A percentile compares a stretch with the other conserved stretches of the same genome.
Evolutionary conservation across 495 filamentous ascomycete genomes (phyloP).

Genomic region (Evernia prunastri): DNA sequence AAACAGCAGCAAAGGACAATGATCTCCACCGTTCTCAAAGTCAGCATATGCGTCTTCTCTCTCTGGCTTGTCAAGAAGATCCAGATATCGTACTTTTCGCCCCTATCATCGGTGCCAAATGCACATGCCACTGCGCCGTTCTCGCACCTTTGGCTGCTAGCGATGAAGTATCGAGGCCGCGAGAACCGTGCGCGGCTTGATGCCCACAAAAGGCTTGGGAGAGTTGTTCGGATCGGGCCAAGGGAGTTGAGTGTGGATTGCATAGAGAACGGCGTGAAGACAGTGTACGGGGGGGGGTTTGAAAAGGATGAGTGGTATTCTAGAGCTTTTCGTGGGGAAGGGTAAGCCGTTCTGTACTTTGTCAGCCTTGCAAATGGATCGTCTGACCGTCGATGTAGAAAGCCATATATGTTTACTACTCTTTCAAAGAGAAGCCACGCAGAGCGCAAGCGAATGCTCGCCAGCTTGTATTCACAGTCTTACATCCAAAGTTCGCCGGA

Average conservation of each 20-base stretch:
- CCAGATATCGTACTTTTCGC: slow-evolving; percentile 57
- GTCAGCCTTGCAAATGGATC: neutral
- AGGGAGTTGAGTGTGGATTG: slow-evolving; percentile 56
- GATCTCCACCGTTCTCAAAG: too few species aligned
- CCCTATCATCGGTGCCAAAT: slow-evolving; percentile 60
- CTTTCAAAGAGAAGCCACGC: neutral
- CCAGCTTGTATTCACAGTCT: neutral
- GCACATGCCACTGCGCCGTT: slow-evolving; percentile 62
- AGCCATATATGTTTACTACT: neutral
- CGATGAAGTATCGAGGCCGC: slow-evolving; percentile 46
- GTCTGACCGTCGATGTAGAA: neutral
- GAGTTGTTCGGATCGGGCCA: slow-evolving; percentile 51
- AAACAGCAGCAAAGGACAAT: too few species aligned
- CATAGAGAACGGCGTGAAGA: slow-evolving; percentile 54
- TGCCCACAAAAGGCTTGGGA: slow-evolving; percentile 49
- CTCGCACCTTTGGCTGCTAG: slow-evolving; percentile 64
- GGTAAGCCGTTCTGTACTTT: neutral
- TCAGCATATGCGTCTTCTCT: neutral
- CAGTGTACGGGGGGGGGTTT: slow-evolving; percentile 69
- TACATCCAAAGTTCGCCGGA: neutral
- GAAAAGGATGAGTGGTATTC: slow-evolving; percentile 70
- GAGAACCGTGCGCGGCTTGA: slow-evolving; percentile 58
- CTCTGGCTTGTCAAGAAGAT: slow-evolving; percentile 27
- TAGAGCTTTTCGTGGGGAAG: neutral
- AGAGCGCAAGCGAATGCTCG: neutral